Evolutionary conservation across 352 stramenopile species (phyloP).

Genomic region (Pythium dissimile): DNA sequence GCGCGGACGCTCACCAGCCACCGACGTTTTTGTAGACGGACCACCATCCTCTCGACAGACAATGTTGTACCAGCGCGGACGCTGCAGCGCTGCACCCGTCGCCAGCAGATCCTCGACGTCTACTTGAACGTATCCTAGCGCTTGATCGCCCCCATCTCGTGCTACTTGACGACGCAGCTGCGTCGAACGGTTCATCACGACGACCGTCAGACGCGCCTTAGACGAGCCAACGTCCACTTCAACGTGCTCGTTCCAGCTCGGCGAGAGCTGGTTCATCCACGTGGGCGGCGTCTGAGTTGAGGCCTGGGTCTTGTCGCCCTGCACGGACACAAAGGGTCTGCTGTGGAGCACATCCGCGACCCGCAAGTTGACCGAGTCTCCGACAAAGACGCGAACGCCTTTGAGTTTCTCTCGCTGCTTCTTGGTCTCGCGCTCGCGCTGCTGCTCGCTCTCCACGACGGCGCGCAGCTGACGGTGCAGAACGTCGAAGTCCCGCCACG

Average conservation of each 20-base stretch:
- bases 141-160: slow-evolving; percentile 21
- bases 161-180: not conserved
- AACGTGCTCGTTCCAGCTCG: slow-evolving; percentile 58
- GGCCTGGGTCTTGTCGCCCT: slow-evolving; percentile 33
- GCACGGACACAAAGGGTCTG: slow-evolving; percentile 42
- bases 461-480: slow-evolving; percentile 43
- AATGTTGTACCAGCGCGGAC: slow-evolving; percentile 15
- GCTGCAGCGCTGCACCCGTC: not conserved
- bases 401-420: slow-evolving; percentile 19
- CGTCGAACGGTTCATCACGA: slow-evolving; percentile 36
- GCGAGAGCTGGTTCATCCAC: slow-evolving; percentile 52
- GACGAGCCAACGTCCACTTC: slow-evolving; percentile 44
- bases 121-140: slow-evolving; percentile 41
- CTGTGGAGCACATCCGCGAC: slow-evolving; percentile 45
- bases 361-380: slow-evolving; percentile 33
- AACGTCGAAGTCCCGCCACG: slow-evolving; percentile 41
- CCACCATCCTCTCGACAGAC: not conserved
- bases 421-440: not conserved
- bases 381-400: slow-evolving; percentile 43
- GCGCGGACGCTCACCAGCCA: slow-evolving; percentile 13
- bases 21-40: not conserved
- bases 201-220: slow-evolving; percentile 36
- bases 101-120: slow-evolving; percentile 36
- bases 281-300: slow-evolving; percentile 31
- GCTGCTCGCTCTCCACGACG: slow-evolving; percentile 18